Base-by-base conservation (phyloP, 2,329 filamentous ascomycete species). In the Fusarium sp. region DNA sequence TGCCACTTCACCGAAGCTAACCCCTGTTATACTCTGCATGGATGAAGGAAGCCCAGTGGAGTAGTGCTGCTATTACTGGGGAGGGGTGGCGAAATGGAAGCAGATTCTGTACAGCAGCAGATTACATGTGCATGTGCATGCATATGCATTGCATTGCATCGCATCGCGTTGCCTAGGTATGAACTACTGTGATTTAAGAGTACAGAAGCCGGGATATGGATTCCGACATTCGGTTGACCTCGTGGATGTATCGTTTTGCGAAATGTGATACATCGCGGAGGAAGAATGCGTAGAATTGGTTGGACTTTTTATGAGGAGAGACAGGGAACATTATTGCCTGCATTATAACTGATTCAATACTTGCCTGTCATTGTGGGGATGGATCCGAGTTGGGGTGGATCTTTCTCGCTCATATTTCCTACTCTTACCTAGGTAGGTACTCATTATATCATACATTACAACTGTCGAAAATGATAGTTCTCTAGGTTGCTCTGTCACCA, bases 221-320 rank as follows among this genome's bases (percentile, higher is more conserved):
- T 46, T 33, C 51, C 51, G 34, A 20, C 47, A 30, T 40, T 28
- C 38, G 20, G 23, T 20, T 11, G 23, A 50, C 20, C 20, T 28
- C 20, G 11, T 37, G 46, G 23, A 16, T 51, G 23, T 18, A 38
- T 40, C 23, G 6, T 18, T 44, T 68, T 61, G 26, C 50, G 46
- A 70, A 31, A 70, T 69, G 52, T 69, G 66, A 69, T 63, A 69
- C 56, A 69, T 69, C 42, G 53, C 30, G 52, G 58, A 52, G 62
- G 52, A 63, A 58, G 60, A 53, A 69, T 60, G 54, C 28, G 23
- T 38, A 31, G 36, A 55, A 38, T 26, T 52, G 53, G 61, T 66
- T 50, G 40, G 45, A 31, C 11, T 38, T n/a, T 31, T 9, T 9
- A 23, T 10, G 6, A 40, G 38, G 26, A 42, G 52, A 40, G 44